Conservation (phyloP, 2,329 filamentous ascomycete genomes). For the Colletotrichum limetticola region DNA sequence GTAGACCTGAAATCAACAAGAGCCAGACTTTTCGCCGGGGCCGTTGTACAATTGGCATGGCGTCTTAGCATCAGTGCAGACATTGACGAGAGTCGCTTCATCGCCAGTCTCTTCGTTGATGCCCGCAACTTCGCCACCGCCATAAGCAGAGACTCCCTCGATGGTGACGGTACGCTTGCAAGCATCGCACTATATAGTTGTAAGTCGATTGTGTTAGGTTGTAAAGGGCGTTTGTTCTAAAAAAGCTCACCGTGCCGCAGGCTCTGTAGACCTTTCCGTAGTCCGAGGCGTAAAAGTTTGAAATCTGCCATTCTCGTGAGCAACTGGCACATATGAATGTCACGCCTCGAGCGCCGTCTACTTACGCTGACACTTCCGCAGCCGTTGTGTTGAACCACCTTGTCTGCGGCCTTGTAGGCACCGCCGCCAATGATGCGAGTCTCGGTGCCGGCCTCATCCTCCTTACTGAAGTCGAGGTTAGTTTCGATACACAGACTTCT, state of each 20-base stretch:
- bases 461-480: constrained; percentile 19
- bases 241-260: constrained; percentile 29
- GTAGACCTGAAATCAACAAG: constrained; percentile 3
- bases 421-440: constrained; percentile 49
- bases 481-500: background rate
- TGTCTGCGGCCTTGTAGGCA: constrained; percentile 55
- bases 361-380: constrained; percentile 52
- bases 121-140: constrained; percentile 52
- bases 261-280: constrained; percentile 56
- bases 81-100: constrained; percentile 41
- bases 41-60: constrained; percentile 41
- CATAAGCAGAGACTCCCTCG: constrained; percentile 49
- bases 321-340: background rate
- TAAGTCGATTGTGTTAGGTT: constrained; percentile 22
- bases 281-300: constrained; percentile 55
- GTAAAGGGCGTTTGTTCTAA: background rate
- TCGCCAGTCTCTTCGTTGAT: constrained; percentile 54
- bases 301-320: constrained; percentile 34
- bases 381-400: constrained; percentile 60
- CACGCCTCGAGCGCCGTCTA: background rate
- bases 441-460: constrained; percentile 32
- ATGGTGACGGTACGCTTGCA: constrained; percentile 57
- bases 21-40: constrained; percentile 42
- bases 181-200: constrained; percentile 14
- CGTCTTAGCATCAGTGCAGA: constrained; percentile 41